Evolutionary conservation across 2,329 filamentous ascomycete genomes (phyloP).

Genomic region (Trichoderma asperellum): DNA sequence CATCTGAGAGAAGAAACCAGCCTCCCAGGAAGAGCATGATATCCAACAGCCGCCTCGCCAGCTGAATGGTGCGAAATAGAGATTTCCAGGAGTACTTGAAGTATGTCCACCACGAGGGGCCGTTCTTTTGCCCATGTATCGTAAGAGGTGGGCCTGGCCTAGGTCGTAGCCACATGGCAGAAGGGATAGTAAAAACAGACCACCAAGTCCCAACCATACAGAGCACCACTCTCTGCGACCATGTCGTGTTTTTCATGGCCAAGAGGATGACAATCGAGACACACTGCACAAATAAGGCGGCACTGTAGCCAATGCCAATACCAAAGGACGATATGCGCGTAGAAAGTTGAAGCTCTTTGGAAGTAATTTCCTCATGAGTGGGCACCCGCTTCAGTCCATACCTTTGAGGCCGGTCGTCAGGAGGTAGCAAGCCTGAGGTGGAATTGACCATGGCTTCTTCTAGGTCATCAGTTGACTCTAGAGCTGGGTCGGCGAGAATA

Average conservation of each 20-base stretch:
- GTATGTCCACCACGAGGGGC: conserved; percentile 65
- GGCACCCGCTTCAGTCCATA: conserved; percentile 45
- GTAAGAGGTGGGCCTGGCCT: conserved; percentile 83
- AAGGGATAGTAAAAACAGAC: conserved; percentile 87
- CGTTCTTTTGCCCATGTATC: conserved; percentile 43
- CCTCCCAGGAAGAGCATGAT: conserved; percentile 79
- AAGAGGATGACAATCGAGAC: conserved; percentile 78
- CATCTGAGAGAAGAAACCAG: conserved; percentile 95
- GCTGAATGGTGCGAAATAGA: conserved; percentile 75
- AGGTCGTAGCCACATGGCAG: conserved; percentile 83
- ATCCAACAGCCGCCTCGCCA: conserved; percentile 73
- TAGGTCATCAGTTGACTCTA: conserved; percentile 41
- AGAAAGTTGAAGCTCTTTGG: conserved; percentile 75
- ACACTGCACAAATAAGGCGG: conserved; percentile 82
- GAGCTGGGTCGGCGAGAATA: conserved; percentile 39
- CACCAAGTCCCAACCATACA: conserved; percentile 91
- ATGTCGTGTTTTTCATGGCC: conserved; percentile 73
- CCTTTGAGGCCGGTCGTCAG: conserved; percentile 33
- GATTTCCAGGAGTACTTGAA: conserved; percentile 84
- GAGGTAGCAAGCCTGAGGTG: conserved; percentile 52
- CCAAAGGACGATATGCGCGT: conserved; percentile 91
- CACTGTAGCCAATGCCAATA: conserved; percentile 91
- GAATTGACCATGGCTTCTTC: conserved; percentile 44
- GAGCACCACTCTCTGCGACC: conserved; percentile 83
- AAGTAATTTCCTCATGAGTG: conserved; percentile 57